Conservation (phyloP, 306 rosid species). For the Gillenia trifoliata region DNA sequence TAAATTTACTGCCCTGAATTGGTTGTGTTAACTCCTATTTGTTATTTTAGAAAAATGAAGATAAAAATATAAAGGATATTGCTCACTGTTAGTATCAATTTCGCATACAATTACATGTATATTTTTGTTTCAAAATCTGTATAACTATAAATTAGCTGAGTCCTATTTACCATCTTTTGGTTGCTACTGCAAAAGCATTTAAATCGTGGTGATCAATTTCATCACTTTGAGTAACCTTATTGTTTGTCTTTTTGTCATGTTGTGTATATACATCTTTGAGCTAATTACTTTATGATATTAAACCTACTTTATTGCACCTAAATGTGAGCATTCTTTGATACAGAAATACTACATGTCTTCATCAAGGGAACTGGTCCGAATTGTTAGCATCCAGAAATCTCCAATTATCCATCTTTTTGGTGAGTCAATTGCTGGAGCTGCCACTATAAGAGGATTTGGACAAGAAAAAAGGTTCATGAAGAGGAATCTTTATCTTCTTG, state of each 20-base stretch:
- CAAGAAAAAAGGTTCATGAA: slow-evolving; percentile 96
- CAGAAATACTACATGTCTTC: slow-evolving; percentile 99
- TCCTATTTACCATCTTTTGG: background rate
- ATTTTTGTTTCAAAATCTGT: background rate
- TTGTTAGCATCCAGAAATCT: slow-evolving; percentile 97
- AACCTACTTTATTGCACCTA: slow-evolving; percentile 4
- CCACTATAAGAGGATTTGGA: slow-evolving; percentile 96
- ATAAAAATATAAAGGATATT: background rate
- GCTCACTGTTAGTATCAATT: background rate
- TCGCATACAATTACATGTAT: background rate
- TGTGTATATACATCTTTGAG: background rate
- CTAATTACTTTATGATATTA: background rate
- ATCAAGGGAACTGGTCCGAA: slow-evolving; percentile 95
- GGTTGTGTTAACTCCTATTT: slow-evolving; percentile 1
- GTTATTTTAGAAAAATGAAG: background rate
- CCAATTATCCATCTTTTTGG: slow-evolving; percentile 91
- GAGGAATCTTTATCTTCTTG: slow-evolving; percentile 92
- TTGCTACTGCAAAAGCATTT: background rate
- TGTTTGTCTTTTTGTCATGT: background rate
- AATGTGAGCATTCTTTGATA: slow-evolving; percentile 18
- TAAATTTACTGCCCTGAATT: background rate
- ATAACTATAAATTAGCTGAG: background rate
- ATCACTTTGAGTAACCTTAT: background rate
- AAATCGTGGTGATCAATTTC: background rate
- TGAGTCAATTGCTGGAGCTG: slow-evolving; percentile 98